These are phyloP conservation scores for Pseudisothecium myosuroides DNA, from an alignment of 225 moss, liverwort and hornwort species.

Conservation along the genomic window DNA sequence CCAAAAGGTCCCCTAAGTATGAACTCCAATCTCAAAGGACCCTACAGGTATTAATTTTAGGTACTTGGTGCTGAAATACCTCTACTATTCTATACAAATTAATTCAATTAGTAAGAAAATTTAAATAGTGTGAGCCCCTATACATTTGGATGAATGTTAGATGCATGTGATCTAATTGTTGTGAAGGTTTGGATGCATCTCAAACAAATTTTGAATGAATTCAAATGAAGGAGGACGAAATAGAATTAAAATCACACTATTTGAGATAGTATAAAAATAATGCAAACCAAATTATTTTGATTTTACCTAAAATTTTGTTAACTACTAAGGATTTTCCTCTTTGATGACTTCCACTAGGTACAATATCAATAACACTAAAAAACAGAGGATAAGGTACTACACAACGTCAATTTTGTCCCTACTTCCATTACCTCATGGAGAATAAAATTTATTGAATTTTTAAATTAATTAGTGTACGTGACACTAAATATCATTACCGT, in stretches of 20 bases:
- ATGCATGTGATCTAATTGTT: not conserved
- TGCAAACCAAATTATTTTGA: not conserved
- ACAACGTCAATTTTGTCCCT: not conserved
- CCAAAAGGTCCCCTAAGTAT: not conserved
- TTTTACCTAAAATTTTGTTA: not conserved
- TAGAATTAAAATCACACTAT: not conserved
- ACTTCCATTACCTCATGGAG: not conserved
- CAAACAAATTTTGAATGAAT: not conserved
- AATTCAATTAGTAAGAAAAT: not conserved
- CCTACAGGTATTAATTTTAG: not conserved
- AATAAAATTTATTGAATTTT: too few species aligned
- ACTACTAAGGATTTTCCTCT: not conserved
- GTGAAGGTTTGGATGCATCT: not conserved
- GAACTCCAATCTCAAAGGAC: not conserved
- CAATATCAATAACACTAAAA: fast-evolving
- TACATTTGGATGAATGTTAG: not conserved
- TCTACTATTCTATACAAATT: not conserved
- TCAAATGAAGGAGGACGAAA: too few species aligned
- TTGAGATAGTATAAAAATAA: not conserved
- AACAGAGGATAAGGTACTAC: fast-evolving
- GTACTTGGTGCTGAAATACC: not conserved
- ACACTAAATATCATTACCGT: not conserved
- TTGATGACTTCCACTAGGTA: not conserved
- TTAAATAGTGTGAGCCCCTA: fast-evolving
- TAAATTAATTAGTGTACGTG: not conserved